These are phyloP conservation scores for Elasticomyces elasticus DNA, from an alignment of 495 filamentous ascomycete genomes.

Conservation along the genomic window DNA sequence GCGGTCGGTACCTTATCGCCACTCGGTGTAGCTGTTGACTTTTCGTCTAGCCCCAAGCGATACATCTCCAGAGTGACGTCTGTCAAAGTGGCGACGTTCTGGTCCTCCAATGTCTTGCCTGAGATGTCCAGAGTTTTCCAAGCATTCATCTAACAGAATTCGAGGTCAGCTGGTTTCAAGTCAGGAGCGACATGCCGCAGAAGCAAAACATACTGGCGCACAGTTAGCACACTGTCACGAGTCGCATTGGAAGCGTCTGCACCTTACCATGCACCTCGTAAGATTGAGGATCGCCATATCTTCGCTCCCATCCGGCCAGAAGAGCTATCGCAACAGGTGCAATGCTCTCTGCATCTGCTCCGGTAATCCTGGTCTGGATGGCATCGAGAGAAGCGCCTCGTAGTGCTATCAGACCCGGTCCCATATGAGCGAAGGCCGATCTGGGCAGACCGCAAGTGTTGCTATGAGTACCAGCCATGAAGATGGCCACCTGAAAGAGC, in stretches of 20 bases:
- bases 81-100: constrained; percentile 4
- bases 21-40: background rate
- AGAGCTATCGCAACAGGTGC: constrained; percentile 6
- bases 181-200: no score
- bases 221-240: no score
- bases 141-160: no score
- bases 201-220: no score
- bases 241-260: no score
- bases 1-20: background rate
- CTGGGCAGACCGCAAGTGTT: constrained; percentile 9
- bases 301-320: constrained; percentile 9
- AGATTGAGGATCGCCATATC: constrained; percentile 2
- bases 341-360: background rate
- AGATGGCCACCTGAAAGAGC: constrained; percentile 10
- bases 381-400: constrained; percentile 9
- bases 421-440: constrained; percentile 2
- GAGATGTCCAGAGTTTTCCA: constrained; percentile 4
- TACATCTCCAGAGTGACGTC: constrained; percentile 7
- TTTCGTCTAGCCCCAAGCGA: background rate
- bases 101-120: background rate
- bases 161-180: no score
- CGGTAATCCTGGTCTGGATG: constrained; percentile 2
- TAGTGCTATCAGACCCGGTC: constrained; percentile 3
- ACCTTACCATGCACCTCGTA: constrained; percentile 11
- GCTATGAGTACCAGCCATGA: constrained; percentile 9